phyloP scores from a whole-genome alignment of 2,329 filamentous ascomycete genomes.

The Aspergillus sclerotialis region DNA sequence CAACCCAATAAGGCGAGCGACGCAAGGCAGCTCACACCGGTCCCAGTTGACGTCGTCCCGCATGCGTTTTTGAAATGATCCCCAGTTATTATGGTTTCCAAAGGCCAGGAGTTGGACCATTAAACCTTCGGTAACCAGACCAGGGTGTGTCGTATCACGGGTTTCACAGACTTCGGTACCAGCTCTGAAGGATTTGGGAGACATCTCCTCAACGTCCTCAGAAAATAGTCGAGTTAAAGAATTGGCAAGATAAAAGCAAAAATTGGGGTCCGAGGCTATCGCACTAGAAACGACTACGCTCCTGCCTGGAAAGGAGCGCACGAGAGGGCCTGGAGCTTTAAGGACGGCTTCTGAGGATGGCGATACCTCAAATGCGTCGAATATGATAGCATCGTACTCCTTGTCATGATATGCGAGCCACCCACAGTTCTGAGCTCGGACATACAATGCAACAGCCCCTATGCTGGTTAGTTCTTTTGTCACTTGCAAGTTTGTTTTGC shows the following conservation, averaged over 20 bases:
- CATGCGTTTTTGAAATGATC: constrained; percentile 42
- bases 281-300: constrained; percentile 24
- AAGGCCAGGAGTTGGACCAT: constrained; percentile 36
- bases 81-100: constrained; percentile 21
- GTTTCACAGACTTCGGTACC: constrained; percentile 29
- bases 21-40: constrained; percentile 35
- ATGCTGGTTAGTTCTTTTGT: too few species aligned
- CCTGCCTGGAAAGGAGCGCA: constrained; percentile 38
- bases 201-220: constrained; percentile 23
- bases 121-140: constrained; percentile 46
- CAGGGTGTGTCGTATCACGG: constrained; percentile 43
- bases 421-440: constrained; percentile 40
- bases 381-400: constrained; percentile 12
- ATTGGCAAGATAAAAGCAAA: constrained; percentile 20
- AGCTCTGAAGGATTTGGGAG: constrained; percentile 32
- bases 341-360: constrained; percentile 31
- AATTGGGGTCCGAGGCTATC: constrained; percentile 12
- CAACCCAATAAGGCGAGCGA: constrained; percentile 47
- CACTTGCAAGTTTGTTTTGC: too few species aligned
- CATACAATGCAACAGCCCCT: constrained; percentile 29
- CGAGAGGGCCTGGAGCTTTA: constrained; percentile 28
- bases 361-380: constrained; percentile 43
- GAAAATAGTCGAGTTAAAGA: constrained; percentile 26
- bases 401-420: constrained; percentile 27
- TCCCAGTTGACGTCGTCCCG: constrained; percentile 47